Percentiles rank a stretch among this genome's conserved stretches.
These are phyloP conservation scores for Alternaria brassicicola DNA, from an alignment of 2,329 filamentous ascomycete species.

Conservation along the genomic window DNA sequence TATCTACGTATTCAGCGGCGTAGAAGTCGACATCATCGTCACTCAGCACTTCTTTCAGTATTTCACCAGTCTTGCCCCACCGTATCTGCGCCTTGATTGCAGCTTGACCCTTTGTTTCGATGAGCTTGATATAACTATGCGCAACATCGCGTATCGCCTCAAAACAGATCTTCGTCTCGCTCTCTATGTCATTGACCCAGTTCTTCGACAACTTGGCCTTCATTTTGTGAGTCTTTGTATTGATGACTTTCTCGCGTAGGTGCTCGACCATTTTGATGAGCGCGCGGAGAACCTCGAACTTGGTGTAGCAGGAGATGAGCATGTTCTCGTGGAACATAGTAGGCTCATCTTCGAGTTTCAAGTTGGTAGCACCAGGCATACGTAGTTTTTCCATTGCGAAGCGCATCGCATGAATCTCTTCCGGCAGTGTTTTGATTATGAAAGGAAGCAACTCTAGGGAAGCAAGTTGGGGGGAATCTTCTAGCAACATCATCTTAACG, in stretches of 20 bases:
- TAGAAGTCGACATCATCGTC: conserved; percentile 34
- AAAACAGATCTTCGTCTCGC: conserved; percentile 17
- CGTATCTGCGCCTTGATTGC: conserved; percentile 31
- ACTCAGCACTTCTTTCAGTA: conserved; percentile 25
- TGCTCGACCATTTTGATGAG: conserved; percentile 20
- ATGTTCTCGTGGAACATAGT: conserved; percentile 32
- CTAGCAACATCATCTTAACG: neutral
- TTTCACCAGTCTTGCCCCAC: conserved; percentile 32
- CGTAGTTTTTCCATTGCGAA: conserved; percentile 18
- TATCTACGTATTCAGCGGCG: conserved; percentile 40
- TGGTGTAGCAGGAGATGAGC: conserved; percentile 31
- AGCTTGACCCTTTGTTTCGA: conserved; percentile 28
- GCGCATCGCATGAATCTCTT: conserved; percentile 14
- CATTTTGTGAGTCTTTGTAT: conserved; percentile 25
- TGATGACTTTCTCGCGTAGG: conserved; percentile 22
- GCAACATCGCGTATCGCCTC: conserved; percentile 22
- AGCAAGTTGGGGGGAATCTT: neutral
- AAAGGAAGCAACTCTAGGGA: neutral
- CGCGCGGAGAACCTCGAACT: conserved; percentile 31
- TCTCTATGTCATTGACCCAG: conserved; percentile 19
- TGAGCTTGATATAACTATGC: conserved; percentile 22
- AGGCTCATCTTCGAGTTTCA: conserved; percentile 19
- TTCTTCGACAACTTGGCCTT: conserved; percentile 22
- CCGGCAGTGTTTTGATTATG: neutral
- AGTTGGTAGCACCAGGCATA: conserved; percentile 6